Evolutionary conservation across 2,329 filamentous ascomycete species (phyloP).

Genomic region (Pestalotiopsis sp.): DNA sequence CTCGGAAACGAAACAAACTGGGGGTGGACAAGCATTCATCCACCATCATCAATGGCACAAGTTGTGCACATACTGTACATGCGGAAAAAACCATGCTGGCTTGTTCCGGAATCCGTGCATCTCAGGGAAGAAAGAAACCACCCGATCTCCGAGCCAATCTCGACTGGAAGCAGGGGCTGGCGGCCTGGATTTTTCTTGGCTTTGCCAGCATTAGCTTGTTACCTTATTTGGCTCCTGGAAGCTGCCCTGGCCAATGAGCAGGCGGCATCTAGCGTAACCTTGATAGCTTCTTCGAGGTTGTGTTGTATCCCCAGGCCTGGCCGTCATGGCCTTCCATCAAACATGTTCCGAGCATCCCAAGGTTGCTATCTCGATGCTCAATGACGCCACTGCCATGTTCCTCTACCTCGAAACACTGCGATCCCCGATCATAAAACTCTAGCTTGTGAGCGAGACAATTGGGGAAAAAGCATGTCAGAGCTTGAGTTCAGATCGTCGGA

Average conservation of each 20-base stretch:
- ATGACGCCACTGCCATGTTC: constrained; percentile 11
- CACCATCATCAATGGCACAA: background rate
- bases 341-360: too few relatives aligned
- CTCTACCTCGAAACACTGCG: background rate
- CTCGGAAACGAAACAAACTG: too few relatives aligned
- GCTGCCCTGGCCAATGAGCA: constrained; percentile 12
- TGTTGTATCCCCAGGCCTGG: background rate
- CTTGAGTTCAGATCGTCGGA: background rate
- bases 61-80: background rate
- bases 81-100: background rate
- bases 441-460: background rate
- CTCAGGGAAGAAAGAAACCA: background rate
- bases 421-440: background rate
- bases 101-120: background rate
- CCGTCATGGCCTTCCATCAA: too few relatives aligned
- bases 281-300: background rate
- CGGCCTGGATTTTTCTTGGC: constrained; percentile 14
- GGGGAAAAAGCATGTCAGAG: background rate
- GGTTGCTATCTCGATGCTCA: background rate
- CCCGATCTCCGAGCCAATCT: constrained; percentile 10
- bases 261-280: background rate
- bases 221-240: background rate
- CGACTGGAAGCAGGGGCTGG: background rate
- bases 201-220: constrained; percentile 14
- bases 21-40: background rate